These are phyloP conservation scores for Fusarium domesticum DNA, from an alignment of 2,329 filamentous ascomycete species.

Conservation along the genomic window DNA sequence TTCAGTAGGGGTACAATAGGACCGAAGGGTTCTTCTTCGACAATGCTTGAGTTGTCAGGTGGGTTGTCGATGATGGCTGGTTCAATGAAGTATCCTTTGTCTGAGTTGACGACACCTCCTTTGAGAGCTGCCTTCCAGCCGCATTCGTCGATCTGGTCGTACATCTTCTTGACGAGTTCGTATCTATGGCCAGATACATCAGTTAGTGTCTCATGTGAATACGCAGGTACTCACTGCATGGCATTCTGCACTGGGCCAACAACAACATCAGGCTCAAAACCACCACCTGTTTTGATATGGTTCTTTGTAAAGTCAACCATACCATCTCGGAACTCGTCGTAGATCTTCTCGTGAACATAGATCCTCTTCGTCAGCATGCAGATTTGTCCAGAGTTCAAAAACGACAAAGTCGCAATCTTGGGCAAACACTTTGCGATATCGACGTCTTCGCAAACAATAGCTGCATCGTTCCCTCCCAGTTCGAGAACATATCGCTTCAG, in stretches of 20 bases:
- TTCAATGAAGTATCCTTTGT: slow-evolving; percentile 53
- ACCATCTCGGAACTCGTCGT: slow-evolving; percentile 49
- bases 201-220: not conserved
- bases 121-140: slow-evolving; percentile 41
- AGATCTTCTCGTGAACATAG: slow-evolving; percentile 59
- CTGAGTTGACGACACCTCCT: slow-evolving; percentile 8
- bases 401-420: slow-evolving; percentile 30
- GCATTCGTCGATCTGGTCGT: slow-evolving; percentile 45
- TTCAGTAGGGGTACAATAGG: slow-evolving; percentile 62
- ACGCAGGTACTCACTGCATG: slow-evolving; percentile 46
- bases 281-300: slow-evolving; percentile 43
- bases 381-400: slow-evolving; percentile 52
- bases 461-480: slow-evolving; percentile 52
- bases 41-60: slow-evolving; percentile 53
- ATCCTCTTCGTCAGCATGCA: slow-evolving; percentile 50
- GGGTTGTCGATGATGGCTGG: slow-evolving; percentile 62
- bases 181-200: not conserved
- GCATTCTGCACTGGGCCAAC: slow-evolving; percentile 57
- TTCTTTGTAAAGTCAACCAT: slow-evolving; percentile 25
- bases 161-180: slow-evolving; percentile 39
- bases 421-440: slow-evolving; percentile 39
- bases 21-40: slow-evolving; percentile 52
- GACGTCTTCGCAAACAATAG: slow-evolving; percentile 56
- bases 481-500: slow-evolving; percentile 61
- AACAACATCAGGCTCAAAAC: slow-evolving; percentile 40